Evolutionary conservation across 2,329 filamentous ascomycete species (phyloP).

Genomic region (Emmonsiellopsis sp.): DNA sequence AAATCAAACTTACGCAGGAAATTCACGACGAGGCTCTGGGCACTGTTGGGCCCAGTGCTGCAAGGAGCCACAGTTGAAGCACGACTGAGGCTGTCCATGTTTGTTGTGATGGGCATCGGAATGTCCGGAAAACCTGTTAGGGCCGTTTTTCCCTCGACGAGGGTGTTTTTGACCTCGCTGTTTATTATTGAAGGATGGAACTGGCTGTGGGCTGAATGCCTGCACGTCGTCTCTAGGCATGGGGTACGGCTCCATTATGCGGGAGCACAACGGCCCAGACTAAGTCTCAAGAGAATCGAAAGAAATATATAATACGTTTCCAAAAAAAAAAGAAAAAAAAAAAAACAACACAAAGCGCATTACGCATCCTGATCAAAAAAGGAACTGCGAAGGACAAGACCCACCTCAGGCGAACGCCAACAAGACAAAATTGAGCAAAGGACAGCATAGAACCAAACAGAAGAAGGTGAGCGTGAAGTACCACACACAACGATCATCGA

Average conservation of each 20-base stretch:
- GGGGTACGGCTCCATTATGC: conserved; percentile 7
- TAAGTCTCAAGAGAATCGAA: neutral
- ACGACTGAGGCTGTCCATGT: conserved; percentile 14
- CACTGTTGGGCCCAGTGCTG: conserved; percentile 26
- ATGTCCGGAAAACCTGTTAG: conserved; percentile 3
- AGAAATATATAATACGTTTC: neutral
- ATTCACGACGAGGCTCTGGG: conserved; percentile 21
- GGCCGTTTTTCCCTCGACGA: conserved; percentile 12
- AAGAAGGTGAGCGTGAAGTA: too few relatives aligned
- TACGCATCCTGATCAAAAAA: too few relatives aligned
- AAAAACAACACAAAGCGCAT: too few relatives aligned
- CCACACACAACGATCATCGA: too few relatives aligned
- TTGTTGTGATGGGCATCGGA: conserved; percentile 3
- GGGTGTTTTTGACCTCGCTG: conserved; percentile 9
- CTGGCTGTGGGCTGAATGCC: conserved; percentile 6
- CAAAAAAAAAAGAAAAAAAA: neutral
- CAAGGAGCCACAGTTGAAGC: conserved; percentile 25
- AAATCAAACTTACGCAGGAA: conserved; percentile 20
- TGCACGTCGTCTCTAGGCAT: neutral
- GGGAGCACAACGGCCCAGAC: neutral
- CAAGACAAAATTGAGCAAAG: too few relatives aligned
- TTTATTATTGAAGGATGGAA: conserved; percentile 5
- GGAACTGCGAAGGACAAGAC: too few relatives aligned
- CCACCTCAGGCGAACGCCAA: too few relatives aligned
- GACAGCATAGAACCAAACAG: too few relatives aligned